Evolutionary conservation across 306 rosid genomes (phyloP), one percentile per base, ranked within the genome.

Genomic region (Gleditsia sinensis): DNA sequence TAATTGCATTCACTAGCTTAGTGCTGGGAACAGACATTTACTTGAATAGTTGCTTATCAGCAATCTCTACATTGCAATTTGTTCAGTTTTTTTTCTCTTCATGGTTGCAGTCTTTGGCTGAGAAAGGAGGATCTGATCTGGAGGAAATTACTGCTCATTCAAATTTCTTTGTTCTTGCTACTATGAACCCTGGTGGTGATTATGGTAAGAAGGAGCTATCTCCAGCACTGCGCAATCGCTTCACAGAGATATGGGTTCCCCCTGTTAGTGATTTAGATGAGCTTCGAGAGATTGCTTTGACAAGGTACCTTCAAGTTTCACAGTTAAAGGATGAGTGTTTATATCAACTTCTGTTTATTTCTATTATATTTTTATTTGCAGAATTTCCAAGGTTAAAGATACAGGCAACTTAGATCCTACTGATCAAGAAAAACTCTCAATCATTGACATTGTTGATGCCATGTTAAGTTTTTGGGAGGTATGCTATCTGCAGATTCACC

Each of bases 151-250:
- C 75, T 2, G 97, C 96, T 76, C 87, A 88, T 71, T 74, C 86
- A 32, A 84, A 83, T 9, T 94, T 94, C 76, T 85, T 84, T 84
- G 88, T 94, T 69, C 92, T 94, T 72, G 97, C 96, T 12, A 94
- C 98, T 46, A 94, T 94, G 98, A 94, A 94, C 78, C 98, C 98
- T 76, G 97, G 96, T 72, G 98, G 98, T 76, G 98, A 94, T 86
- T 88, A 89, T 86, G 98, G 98, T 28, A 94, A 94, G 89, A 94
- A 87, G 82, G 98, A 94, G 78, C 71, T 93, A 39, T 85, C 88
- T 67, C 88, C 97, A 32, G 98, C 98, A 16, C 89, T 94, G 50
- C 92, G 98, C 72, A 94, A 94, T 76, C 93, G 97, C 43, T 94
- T 94, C 83, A 94, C 98, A 6, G 98, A 91, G 92, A 88, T 94